A percentile compares a stretch with the other conserved stretches of the same genome.
Evolutionary conservation across 108 stramenopile genomes (phyloP).

Genomic region (Fistulifera solaris): DNA sequence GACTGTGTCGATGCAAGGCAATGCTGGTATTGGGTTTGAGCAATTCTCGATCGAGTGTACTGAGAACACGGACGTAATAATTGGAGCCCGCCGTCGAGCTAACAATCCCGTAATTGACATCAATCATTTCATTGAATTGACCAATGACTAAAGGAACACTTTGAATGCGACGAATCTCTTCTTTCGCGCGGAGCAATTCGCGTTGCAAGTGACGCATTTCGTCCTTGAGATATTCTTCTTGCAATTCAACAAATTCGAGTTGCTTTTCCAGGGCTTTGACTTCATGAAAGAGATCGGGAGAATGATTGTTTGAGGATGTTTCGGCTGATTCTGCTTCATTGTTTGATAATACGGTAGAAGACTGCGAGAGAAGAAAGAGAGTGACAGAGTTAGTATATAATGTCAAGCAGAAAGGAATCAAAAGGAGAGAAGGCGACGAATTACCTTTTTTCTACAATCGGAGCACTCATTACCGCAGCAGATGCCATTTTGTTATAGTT

Average conservation of each 20-base stretch:
- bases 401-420: too few relatives aligned
- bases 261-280: constrained; percentile 82
- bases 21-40: constrained; percentile 97
- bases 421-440: too few relatives aligned
- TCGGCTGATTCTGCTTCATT: too few relatives aligned
- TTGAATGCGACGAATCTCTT: constrained; percentile 98
- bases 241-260: constrained; percentile 91
- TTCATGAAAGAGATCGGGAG: constrained; percentile 70
- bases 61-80: constrained; percentile 96
- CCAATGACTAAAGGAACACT: constrained; percentile 97
- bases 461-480: too few relatives aligned
- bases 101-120: constrained; percentile 97
- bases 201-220: constrained; percentile 99
- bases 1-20: constrained; percentile 96
- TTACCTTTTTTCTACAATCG: too few relatives aligned
- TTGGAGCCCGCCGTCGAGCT: constrained; percentile 91
- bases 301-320: too few relatives aligned
- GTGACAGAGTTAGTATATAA: too few relatives aligned
- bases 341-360: too few relatives aligned
- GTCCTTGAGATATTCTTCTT: constrained; percentile 99
- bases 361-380: too few relatives aligned
- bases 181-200: constrained; percentile 94
- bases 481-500: too few relatives aligned
- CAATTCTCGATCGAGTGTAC: constrained; percentile 93
- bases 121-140: constrained; percentile 99